These are phyloP conservation scores for Dendrocalamus latiflorus DNA, from an alignment of 202 grass and related monocot genomes.

Conservation along the genomic window DNA sequence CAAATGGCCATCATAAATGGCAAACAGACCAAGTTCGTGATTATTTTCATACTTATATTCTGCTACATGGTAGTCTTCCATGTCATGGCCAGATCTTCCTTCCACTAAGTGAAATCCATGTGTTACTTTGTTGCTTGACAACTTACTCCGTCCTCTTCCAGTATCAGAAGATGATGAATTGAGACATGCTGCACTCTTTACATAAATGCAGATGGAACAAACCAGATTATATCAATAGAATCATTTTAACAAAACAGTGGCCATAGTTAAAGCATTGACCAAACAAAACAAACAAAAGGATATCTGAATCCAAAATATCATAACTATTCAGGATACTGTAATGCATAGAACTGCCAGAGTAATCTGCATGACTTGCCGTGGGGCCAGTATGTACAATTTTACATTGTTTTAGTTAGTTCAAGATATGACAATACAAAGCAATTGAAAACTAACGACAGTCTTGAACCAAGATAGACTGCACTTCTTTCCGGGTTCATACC, in stretches of 20 bases:
- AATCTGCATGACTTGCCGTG: background rate
- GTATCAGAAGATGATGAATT: slow-evolving; percentile 58
- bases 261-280: background rate
- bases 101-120: slow-evolving; percentile 92
- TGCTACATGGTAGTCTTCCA: slow-evolving; percentile 93
- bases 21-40: slow-evolving; percentile 82
- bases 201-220: slow-evolving; percentile 11
- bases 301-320: background rate
- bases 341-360: background rate
- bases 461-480: no score
- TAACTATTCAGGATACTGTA: background rate
- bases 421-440: no score
- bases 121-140: slow-evolving; percentile 74
- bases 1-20: slow-evolving; percentile 92
- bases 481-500: no score
- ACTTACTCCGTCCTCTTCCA: slow-evolving; percentile 76
- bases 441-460: no score
- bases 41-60: slow-evolving; percentile 73
- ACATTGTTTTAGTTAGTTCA: no score
- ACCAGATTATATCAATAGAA: background rate
- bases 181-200: slow-evolving; percentile 60
- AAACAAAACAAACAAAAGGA: slow-evolving; percentile 15
- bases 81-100: slow-evolving; percentile 91
- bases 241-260: background rate
- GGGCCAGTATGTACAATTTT: background rate